Conservation (phyloP, 2,329 filamentous ascomycete genomes). For the Chaetothyriales sp. region DNA sequence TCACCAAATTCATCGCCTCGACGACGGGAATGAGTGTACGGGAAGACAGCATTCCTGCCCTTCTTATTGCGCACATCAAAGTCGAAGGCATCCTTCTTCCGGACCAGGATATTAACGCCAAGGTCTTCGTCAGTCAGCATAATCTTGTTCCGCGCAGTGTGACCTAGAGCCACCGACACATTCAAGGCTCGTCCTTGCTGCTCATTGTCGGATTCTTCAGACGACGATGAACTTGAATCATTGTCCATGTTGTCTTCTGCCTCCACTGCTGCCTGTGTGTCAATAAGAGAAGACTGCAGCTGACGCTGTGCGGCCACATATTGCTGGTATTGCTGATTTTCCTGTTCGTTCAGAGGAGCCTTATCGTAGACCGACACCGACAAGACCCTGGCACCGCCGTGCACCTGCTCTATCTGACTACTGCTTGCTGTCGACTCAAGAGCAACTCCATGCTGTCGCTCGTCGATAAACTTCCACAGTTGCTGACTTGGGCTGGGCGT, state of each 20-base stretch:
- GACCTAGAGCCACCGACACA: conserved; percentile 69
- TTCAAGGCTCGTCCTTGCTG: conserved; percentile 88
- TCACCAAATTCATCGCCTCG: conserved; percentile 88
- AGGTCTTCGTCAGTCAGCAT: conserved; percentile 79
- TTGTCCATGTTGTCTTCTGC: conserved; percentile 68
- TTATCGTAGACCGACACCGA: conserved; percentile 48
- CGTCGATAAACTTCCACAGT: conserved; percentile 69
- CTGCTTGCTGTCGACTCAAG: conserved; percentile 41
- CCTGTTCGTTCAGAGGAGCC: conserved; percentile 57
- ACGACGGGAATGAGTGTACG: conserved; percentile 64
- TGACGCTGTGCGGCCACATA: conserved; percentile 82
- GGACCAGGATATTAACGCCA: conserved; percentile 78
- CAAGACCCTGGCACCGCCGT: conserved; percentile 50
- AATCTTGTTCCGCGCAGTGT: conserved; percentile 72
- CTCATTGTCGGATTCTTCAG: conserved; percentile 77
- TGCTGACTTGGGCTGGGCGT: conserved; percentile 43
- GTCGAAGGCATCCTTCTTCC: conserved; percentile 81
- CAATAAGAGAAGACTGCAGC: conserved; percentile 64
- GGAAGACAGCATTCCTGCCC: conserved; percentile 84
- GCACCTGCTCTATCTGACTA: conserved; percentile 53
- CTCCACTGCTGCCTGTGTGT: conserved; percentile 29
- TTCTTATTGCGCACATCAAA: conserved; percentile 85
- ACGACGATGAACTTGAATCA: conserved; percentile 73
- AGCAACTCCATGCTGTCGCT: conserved; percentile 50
- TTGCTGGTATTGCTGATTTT: conserved; percentile 74